These are phyloP conservation scores for Parmelia sp. DNA, from an alignment of 495 filamentous ascomycete genomes.

Conservation along the genomic window DNA sequence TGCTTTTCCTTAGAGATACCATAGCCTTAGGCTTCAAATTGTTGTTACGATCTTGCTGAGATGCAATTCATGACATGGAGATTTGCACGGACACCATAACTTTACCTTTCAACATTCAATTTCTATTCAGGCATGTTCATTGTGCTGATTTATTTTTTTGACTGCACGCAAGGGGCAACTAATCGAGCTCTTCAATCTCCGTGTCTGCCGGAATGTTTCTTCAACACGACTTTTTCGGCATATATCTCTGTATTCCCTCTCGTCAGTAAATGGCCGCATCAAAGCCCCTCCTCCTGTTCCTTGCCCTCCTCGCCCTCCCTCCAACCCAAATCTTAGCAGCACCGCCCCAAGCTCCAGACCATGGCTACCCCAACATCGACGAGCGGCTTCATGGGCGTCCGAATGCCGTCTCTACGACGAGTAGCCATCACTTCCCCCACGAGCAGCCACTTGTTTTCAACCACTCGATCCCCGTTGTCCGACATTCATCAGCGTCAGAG, in stretches of 20 bases:
- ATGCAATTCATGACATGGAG: neutral
- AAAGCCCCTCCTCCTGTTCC: neutral
- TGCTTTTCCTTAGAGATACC: slow-evolving; percentile 8
- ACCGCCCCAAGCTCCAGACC: neutral
- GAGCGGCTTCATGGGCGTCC: neutral
- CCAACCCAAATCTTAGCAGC: neutral
- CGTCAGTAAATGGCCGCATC: neutral
- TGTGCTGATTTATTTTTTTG: neutral
- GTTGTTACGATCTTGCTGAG: neutral
- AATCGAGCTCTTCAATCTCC: no score
- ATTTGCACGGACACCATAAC: neutral
- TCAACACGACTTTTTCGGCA: neutral
- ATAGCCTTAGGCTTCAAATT: neutral
- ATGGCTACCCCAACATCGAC: neutral
- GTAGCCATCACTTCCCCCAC: neutral
- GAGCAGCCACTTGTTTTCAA: neutral
- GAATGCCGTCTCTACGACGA: neutral
- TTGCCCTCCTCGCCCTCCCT: neutral
- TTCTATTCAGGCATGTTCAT: no score
- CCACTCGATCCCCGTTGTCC: neutral
- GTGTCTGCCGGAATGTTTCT: neutral
- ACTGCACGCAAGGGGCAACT: neutral
- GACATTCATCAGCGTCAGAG: neutral
- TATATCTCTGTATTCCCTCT: neutral
- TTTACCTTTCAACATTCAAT: neutral